Conservation (phyloP, 73 alveolate species). For the Stentor coeruleus region DNA sequence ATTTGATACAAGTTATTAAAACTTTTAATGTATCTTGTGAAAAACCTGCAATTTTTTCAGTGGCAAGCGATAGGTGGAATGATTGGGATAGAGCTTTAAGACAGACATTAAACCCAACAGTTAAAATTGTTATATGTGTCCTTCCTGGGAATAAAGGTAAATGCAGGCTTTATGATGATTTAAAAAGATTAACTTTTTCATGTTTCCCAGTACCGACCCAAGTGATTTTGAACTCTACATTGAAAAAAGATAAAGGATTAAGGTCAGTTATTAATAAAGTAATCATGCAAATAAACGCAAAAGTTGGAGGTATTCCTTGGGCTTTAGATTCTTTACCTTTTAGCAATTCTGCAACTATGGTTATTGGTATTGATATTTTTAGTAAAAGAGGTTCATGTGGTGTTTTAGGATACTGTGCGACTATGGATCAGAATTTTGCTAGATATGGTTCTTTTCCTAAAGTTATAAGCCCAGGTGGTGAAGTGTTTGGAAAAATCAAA, state of each 20-base stretch:
- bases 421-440: slow-evolving; percentile 53
- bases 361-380: slow-evolving; percentile 75
- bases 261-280: slow-evolving; percentile 89
- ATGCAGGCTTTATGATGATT: slow-evolving; percentile 74
- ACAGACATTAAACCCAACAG: slow-evolving; percentile 41
- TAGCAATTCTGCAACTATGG: slow-evolving; percentile 60
- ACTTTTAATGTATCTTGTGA: slow-evolving; percentile 32
- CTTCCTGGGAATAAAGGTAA: slow-evolving; percentile 88
- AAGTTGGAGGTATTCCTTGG: slow-evolving; percentile 96
- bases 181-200: slow-evolving; percentile 69
- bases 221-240: slow-evolving; percentile 73
- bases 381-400: slow-evolving; percentile 51
- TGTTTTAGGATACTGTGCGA: slow-evolving; percentile 57
- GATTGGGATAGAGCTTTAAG: slow-evolving; percentile 59
- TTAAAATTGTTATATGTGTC: slow-evolving; percentile 54
- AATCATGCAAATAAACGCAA: slow-evolving; percentile 90
- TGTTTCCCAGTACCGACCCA: slow-evolving; percentile 84
- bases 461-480: slow-evolving; percentile 43
- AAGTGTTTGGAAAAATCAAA: slow-evolving; percentile 47
- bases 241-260: slow-evolving; percentile 69
- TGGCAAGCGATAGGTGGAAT: slow-evolving; percentile 35
- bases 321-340: slow-evolving; percentile 82
- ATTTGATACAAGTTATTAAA: slow-evolving; percentile 26
- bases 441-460: slow-evolving; percentile 50
- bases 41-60: slow-evolving; percentile 54